Base-by-base conservation (phyloP, 2,329 filamentous ascomycete species). In the Zopfia rhizophila region DNA sequence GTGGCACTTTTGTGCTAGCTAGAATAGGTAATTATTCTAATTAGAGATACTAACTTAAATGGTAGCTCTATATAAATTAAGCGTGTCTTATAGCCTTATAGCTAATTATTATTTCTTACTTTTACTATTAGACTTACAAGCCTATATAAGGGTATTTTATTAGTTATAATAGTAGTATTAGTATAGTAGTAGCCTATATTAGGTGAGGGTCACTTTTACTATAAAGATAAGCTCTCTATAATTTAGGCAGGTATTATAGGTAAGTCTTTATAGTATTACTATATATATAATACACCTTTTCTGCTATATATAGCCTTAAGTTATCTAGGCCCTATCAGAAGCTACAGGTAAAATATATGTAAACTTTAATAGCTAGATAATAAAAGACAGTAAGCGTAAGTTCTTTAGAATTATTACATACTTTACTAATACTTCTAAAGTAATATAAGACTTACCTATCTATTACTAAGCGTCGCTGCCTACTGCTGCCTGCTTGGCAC, bases 81-180 rank as follows among this genome's bases (percentile, higher is more conserved):
- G 31, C 24, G 32, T 32, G 31, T 25, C 31, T 44, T 38, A 24
- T 24, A 37, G 32, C 40, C 25, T 44, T 44, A 44, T 25, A 22
- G 40, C 40, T 44, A 37, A 44, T 44, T 44, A 44, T 44, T 37
- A 44, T 32, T 44, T 29, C 40, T 44, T 44, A 37, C 30, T n/a
- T n/a, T n/a, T n/a, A n/a, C n/a, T n/a, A n/a, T n/a, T n/a, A n/a
- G n/a, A n/a, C n/a, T n/a, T n/a, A n/a, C n/a, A n/a, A n/a, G n/a
- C n/a, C n/a, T n/a, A n/a, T n/a, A n/a, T n/a, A n/a, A n/a, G n/a
- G n/a, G n/a, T n/a, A n/a, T n/a, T n/a, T n/a, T n/a, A n/a, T n/a
- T n/a, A n/a, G n/a, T n/a, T n/a, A n/a, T n/a, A n/a, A n/a, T n/a
- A n/a, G n/a, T n/a, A n/a, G n/a, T n/a, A n/a, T n/a, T n/a, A n/a